Percentiles rank a stretch among this genome's conserved stretches.
phyloP scores from a whole-genome alignment of 768 basidiomycete genomes.

The Hydnomerulius pinastri region DNA sequence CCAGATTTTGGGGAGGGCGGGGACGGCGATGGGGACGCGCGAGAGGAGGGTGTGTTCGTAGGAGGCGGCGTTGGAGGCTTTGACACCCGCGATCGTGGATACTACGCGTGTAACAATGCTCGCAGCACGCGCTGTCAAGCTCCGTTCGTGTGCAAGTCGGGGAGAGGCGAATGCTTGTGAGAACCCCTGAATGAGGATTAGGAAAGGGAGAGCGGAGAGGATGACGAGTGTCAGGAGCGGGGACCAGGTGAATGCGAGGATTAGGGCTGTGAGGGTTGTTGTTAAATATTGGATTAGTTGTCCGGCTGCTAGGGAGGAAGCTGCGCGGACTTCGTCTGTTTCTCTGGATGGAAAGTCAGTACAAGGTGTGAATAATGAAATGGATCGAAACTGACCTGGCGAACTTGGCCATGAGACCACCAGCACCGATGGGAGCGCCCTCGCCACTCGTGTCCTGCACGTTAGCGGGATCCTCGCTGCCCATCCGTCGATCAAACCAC shows the following conservation, averaged over 20 bases:
- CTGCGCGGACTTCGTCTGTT: conserved; percentile 90
- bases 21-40: conserved; percentile 47
- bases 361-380: not conserved
- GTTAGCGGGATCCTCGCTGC: conserved; percentile 47
- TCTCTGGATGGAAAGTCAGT: conserved; percentile 54
- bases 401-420: conserved; percentile 93
- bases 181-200: conserved; percentile 73
- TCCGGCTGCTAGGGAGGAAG: conserved; percentile 79
- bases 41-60: conserved; percentile 54
- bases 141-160: conserved; percentile 65
- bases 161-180: conserved; percentile 73
- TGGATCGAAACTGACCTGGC: conserved; percentile 51
- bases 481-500: conserved; percentile 91
- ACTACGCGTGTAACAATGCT: conserved; percentile 79
- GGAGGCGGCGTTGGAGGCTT: conserved; percentile 81
- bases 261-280: conserved; percentile 75
- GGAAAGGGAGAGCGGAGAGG: conserved; percentile 83
- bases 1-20: conserved; percentile 70
- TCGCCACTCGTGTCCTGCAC: conserved; percentile 37
- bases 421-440: conserved; percentile 69
- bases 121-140: conserved; percentile 67
- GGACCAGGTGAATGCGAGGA: conserved; percentile 80
- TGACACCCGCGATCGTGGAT: conserved; percentile 83
- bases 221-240: conserved; percentile 89
- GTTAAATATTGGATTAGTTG: conserved; percentile 78